A percentile compares a stretch with the other conserved stretches of the same genome.
Evolutionary conservation across 306 rosid genomes (phyloP).

Genomic region (Adenanthera pavonina): DNA sequence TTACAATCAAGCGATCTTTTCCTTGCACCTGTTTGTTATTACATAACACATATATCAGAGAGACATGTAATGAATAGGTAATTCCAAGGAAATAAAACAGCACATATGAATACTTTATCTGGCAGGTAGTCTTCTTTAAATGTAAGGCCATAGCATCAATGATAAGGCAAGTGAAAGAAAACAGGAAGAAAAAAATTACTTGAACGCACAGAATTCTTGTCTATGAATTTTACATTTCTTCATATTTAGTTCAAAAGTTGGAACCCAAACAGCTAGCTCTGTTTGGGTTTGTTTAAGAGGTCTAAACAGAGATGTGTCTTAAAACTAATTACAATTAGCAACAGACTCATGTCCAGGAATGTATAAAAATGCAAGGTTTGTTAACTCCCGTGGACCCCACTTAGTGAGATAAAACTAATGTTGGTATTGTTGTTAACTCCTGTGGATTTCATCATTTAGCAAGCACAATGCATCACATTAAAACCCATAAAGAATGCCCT

Average conservation of each 20-base stretch:
- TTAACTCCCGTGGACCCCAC: too few species aligned
- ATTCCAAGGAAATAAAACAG: conserved; percentile 26
- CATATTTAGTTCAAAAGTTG: conserved; percentile 9
- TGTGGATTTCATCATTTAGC: conserved; percentile 12
- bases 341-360: not conserved
- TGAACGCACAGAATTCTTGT: conserved; percentile 8
- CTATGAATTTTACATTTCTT: not conserved
- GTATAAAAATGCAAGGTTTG: not conserved
- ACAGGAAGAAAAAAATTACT: conserved; percentile 18
- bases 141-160: not conserved
- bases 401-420: too few species aligned
- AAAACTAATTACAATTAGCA: not conserved
- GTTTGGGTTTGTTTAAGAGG: too few species aligned
- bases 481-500: conserved; percentile 29
- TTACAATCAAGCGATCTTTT: conserved; percentile 76
- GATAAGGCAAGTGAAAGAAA: not conserved
- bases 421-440: conserved; percentile 2
- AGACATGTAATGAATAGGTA: not conserved
- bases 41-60: conserved; percentile 25
- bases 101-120: not conserved
- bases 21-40: conserved; percentile 82
- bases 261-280: conserved; percentile 22
- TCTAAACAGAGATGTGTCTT: too few species aligned
- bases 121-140: not conserved
- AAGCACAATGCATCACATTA: conserved; percentile 1